phyloP scores from a whole-genome alignment of 805 yeast species.

The Saccharomycopsis sp. region DNA sequence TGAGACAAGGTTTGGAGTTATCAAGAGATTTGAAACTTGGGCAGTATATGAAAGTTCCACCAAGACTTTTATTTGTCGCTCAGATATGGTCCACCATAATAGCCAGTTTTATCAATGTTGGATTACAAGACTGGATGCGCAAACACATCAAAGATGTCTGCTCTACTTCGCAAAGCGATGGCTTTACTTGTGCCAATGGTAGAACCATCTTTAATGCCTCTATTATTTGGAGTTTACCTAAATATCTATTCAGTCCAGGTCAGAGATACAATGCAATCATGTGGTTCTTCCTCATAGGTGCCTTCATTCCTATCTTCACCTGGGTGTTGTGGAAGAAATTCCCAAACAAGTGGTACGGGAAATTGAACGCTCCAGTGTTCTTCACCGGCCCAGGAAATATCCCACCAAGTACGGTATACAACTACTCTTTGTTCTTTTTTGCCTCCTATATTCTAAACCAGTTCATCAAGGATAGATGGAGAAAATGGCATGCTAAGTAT shows the following conservation, averaged over 20 bases:
- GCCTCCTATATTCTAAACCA: conserved; percentile 40
- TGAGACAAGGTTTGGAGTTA: conserved; percentile 46
- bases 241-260: conserved; percentile 44
- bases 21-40: conserved; percentile 47
- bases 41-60: conserved; percentile 50
- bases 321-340: conserved; percentile 26
- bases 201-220: conserved; percentile 25
- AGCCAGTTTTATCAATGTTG: conserved; percentile 29
- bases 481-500: conserved; percentile 54
- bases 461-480: conserved; percentile 39
- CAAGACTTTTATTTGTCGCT: conserved; percentile 44
- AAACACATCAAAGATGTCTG: conserved; percentile 34
- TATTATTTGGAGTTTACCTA: conserved; percentile 47
- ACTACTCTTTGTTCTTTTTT: conserved; percentile 48
- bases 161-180: conserved; percentile 32
- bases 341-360: conserved; percentile 30
- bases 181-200: conserved; percentile 36
- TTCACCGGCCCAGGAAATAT: conserved; percentile 52
- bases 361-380: conserved; percentile 57
- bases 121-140: conserved; percentile 24
- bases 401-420: conserved; percentile 75
- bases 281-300: conserved; percentile 53
- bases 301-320: conserved; percentile 33
- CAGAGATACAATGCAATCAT: conserved; percentile 47
- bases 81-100: conserved; percentile 35